phyloP scores from a whole-genome alignment of 345 rosid species.

The Nephelium lappaceum region DNA sequence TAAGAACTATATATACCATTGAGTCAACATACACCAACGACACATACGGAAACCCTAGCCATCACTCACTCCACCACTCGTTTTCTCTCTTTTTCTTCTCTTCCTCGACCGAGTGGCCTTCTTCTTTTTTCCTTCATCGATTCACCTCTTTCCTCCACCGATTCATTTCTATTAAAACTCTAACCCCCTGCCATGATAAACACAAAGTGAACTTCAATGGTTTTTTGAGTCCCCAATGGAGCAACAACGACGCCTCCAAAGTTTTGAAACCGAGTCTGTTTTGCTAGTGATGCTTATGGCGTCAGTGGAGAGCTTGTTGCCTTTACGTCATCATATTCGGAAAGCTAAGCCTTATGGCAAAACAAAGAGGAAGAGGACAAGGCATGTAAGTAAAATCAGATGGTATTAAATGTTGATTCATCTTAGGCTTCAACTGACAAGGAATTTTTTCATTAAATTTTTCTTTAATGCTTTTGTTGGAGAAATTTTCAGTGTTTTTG shows the following conservation, averaged over 20 bases:
- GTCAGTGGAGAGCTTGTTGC: background rate
- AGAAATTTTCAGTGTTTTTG: no score
- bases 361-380: background rate
- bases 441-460: no score
- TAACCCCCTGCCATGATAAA: constrained; percentile 23
- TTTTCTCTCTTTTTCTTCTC: no score
- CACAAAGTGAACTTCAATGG: no score
- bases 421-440: background rate
- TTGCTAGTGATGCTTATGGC: background rate
- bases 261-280: background rate
- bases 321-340: background rate
- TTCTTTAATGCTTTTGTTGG: no score
- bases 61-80: no score
- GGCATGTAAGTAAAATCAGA: background rate
- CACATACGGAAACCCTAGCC: no score
- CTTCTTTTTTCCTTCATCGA: no score
- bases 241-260: background rate
- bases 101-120: no score
- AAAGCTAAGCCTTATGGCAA: background rate
- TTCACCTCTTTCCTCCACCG: no score
- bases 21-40: no score
- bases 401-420: background rate
- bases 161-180: constrained; percentile 40
- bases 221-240: background rate
- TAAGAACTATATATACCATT: no score